These are phyloP conservation scores for Gynochthodes officinalis DNA, from an alignment of 257 asterid genomes.

Conservation along the genomic window DNA sequence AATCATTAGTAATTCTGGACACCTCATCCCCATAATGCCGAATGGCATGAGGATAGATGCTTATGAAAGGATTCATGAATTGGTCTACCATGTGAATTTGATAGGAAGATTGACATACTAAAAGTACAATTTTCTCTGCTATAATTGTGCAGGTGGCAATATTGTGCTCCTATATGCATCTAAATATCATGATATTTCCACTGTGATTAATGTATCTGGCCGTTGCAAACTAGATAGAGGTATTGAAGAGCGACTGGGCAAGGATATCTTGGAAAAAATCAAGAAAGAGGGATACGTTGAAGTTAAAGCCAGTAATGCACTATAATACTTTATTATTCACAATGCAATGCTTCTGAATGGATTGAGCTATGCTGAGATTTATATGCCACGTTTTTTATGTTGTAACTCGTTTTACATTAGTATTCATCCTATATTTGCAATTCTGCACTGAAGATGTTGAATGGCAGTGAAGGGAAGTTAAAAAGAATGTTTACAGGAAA, in stretches of 20 bases:
- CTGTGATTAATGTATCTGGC: slow-evolving; percentile 77
- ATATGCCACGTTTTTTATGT: neutral
- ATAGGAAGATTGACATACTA: neutral
- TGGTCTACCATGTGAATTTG: neutral
- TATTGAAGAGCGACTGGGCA: slow-evolving; percentile 60
- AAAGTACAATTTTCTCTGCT: neutral
- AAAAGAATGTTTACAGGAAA: neutral
- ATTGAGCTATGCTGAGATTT: neutral
- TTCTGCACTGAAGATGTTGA: neutral
- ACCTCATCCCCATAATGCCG: neutral
- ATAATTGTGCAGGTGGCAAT: slow-evolving; percentile 56
- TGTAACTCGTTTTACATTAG: neutral
- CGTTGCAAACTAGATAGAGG: slow-evolving; percentile 78
- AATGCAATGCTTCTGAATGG: neutral
- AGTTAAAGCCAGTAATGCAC: slow-evolving; percentile 48
- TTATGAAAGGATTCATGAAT: neutral
- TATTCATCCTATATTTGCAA: neutral
- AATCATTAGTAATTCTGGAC: neutral
- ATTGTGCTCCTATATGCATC: slow-evolving; percentile 79
- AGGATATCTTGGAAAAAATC: slow-evolving; percentile 47
- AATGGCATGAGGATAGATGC: neutral
- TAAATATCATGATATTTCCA: slow-evolving; percentile 60
- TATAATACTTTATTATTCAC: neutral
- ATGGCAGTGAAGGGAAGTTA: neutral
- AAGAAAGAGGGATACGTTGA: slow-evolving; percentile 71